Evolutionary conservation across 257 asterid species (phyloP).

Genomic region (Marsdenia floribunda): DNA sequence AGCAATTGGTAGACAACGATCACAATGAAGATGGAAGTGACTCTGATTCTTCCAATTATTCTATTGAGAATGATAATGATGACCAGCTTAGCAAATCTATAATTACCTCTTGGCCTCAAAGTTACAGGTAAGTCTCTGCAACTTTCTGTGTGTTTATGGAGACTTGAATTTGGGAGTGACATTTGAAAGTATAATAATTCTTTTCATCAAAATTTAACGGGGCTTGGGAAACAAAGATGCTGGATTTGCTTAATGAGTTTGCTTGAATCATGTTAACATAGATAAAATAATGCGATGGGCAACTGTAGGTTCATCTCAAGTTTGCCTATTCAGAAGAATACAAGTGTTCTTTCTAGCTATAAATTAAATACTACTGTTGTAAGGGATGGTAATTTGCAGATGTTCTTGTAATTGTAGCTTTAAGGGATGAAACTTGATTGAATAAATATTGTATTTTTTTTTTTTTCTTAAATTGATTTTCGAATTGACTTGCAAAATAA

Average conservation of each 20-base stretch:
- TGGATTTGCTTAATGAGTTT: background rate
- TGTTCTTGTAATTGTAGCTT: background rate
- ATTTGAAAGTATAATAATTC: background rate
- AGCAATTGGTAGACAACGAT: conserved; percentile 24
- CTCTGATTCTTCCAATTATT: conserved; percentile 52
- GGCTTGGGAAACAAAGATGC: background rate
- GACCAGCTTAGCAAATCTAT: conserved; percentile 43
- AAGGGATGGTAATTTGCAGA: background rate
- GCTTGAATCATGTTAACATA: background rate
- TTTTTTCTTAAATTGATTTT: background rate
- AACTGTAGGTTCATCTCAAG: background rate
- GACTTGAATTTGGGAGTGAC: background rate
- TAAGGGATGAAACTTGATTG: background rate
- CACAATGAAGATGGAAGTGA: conserved; percentile 55
- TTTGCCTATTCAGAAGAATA: background rate
- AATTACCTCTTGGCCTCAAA: conserved; percentile 80
- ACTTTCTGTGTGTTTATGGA: background rate
- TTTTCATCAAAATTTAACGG: background rate
- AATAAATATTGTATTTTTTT: background rate
- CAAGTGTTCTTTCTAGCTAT: background rate
- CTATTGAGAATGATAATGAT: conserved; percentile 35
- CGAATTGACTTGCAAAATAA: background rate
- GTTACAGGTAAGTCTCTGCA: conserved; percentile 53
- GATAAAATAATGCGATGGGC: background rate
- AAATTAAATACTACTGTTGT: background rate